Evolutionary conservation across 2,329 filamentous ascomycete species (phyloP), one percentile per base, ranked within the genome.

Genomic region (Leptographium wingfieldii): DNA sequence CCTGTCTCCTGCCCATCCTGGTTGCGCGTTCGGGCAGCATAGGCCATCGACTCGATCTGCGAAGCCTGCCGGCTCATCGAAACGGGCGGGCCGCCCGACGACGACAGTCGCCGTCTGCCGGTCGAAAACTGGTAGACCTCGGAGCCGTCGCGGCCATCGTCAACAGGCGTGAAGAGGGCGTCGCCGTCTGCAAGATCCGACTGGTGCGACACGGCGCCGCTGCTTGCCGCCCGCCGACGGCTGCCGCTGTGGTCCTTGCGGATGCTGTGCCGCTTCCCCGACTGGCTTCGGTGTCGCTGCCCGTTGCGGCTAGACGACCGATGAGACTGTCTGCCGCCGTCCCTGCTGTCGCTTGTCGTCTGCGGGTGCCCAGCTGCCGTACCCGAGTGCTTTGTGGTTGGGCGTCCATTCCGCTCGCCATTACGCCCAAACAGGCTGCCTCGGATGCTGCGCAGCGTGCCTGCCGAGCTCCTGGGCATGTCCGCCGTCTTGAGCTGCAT

Each of bases 341-440:
- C 62, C 25, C 67, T 68, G 64, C 73, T 75, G 5, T 70, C 68
- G 3, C 62, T 77, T 11, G 73, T 73, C 3, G 80, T 79, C 62
- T 77, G 76, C 12, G 51, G 51, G 2, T 14, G 51, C 4, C n/a
- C 19, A 10, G 19, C 31, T 62, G 52, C 64, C 33, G 19, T n/a
- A 9, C 33, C 12, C 22, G n/a, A 67, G 57, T 69, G 71, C 67
- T 70, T 77, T 66, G 69, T 75, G 38, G 70, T 65, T 72, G 73
- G 72, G 64, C 74, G 70, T 65, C 71, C 71, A 46, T 72, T 73
- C 63, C 76, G 73, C 48, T 78, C 77, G 56, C 74, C 75, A 57
- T 80, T 77, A 60, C 80, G 76, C n/a, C 87, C 85, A 69, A 95
- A 92, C 33, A 96, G 85, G 70, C 88, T 94, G 31, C 87, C 85